phyloP scores from a whole-genome alignment of 2,329 filamentous ascomycete genomes.

The Orbilia javanica region DNA sequence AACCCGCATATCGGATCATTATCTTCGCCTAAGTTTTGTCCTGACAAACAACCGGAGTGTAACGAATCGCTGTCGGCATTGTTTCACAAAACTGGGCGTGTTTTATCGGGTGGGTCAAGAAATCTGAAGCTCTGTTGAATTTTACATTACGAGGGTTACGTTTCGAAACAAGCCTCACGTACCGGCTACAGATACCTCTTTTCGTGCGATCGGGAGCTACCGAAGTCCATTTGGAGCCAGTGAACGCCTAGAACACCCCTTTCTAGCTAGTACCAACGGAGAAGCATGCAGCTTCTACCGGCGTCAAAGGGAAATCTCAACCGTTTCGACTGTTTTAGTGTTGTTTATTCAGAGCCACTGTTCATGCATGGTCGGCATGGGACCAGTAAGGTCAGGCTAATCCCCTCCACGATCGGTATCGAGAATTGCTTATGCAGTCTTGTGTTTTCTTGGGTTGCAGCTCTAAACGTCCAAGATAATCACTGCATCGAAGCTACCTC shows the following conservation, averaged over 20 bases:
- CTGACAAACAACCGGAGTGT: background rate
- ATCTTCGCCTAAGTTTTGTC: background rate
- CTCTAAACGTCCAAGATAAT: background rate
- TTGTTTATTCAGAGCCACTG: background rate
- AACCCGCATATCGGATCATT: too few species aligned
- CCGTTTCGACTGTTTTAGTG: slow-evolving; percentile 8
- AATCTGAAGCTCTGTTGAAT: background rate
- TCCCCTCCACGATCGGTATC: background rate
- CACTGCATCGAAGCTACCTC: background rate
- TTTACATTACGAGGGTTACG: background rate
- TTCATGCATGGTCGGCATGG: slow-evolving; percentile 10
- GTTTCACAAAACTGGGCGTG: background rate
- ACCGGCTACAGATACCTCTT: background rate
- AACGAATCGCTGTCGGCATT: background rate
- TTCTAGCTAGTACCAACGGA: background rate
- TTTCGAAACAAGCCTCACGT: background rate
- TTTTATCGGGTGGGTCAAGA: background rate
- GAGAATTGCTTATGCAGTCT: slow-evolving; percentile 10
- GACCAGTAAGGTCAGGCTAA: slow-evolving; percentile 2
- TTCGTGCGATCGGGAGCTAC: slow-evolving; percentile 1
- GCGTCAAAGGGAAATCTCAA: slow-evolving; percentile 16
- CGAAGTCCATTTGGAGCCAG: slow-evolving; percentile 6
- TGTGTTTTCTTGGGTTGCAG: slow-evolving; percentile 18
- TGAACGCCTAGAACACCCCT: background rate
- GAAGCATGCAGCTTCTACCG: slow-evolving; percentile 9